Base-by-base conservation (phyloP, 2,329 filamentous ascomycete species). In the Didymellaceae sp. region DNA sequence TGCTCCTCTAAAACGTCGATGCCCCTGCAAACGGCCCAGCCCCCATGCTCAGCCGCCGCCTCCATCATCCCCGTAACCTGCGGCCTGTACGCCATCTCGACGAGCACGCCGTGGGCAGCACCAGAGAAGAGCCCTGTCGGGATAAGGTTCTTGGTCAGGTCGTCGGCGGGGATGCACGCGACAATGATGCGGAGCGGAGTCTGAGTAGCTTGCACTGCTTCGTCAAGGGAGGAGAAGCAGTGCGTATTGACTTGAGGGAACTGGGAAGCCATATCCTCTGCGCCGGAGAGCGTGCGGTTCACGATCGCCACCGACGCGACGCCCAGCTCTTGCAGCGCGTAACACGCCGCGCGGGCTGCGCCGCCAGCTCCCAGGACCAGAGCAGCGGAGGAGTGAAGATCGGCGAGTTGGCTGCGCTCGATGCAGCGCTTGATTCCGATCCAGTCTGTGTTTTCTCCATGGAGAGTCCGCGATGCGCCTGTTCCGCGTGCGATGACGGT, bases 401-500 rank as follows among this genome's bases (percentile, higher is more conserved):
- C 20, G 6, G 11, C 13, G 6, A 20, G 11, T 2, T 14, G 6
- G 25, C 18, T 42, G n/a, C 30, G 18, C 7, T 39, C 38, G 16
- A 48, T 28, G n/a, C 45, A 48, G 4, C 30, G 32, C 10, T 22
- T 35, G 13, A 48, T 41, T 11, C 45, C 45, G 6, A 26, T 25
- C 45, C 45, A 48, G 21, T 48, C 45, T 21, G 45, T 48, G 28
- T 48, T 48, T 17, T 42, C 45, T 10, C 45, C 45, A 10, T 39
- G 24, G 3, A 42, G 26, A 17, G 6, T 32, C 4, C 26, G 30
- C 30, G 14, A 17, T 32, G 17, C 18, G 8, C 26, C 39, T 6
- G 18, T 32, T 11, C 39, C 39, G 35, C 21, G 37, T 6, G 33
- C 21, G 18, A 48, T 22, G 28, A 48, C 18, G 6, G 45, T 48